These are phyloP conservation scores for Ichthyophthirius multifiliis DNA, from an alignment of 169 alveolate genomes.

Conservation along the genomic window DNA sequence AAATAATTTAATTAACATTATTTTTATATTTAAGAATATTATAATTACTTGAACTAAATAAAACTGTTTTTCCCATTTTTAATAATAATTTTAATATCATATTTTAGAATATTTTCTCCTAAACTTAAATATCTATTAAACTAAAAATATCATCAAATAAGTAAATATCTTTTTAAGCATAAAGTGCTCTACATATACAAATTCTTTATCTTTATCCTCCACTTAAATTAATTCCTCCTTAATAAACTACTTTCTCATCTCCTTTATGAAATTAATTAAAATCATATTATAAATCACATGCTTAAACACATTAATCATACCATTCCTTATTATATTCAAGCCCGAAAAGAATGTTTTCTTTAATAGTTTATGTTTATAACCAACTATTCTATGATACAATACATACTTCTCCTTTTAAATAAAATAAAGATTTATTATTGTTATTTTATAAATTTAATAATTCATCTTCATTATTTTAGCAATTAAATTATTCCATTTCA, in stretches of 20 bases:
- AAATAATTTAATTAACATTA: not conserved
- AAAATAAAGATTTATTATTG: too few species aligned
- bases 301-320: slow-evolving; percentile 31
- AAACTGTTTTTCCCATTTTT: slow-evolving; percentile 24
- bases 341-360: slow-evolving; percentile 49
- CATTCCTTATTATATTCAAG: slow-evolving; percentile 29
- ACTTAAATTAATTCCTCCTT: slow-evolving; percentile 41
- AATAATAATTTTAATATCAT: slow-evolving; percentile 37
- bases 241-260: slow-evolving; percentile 41
- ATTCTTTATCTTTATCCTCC: slow-evolving; percentile 51
- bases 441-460: slow-evolving; percentile 8
- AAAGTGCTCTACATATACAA: slow-evolving; percentile 44
- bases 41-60: slow-evolving; percentile 23
- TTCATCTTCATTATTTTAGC: slow-evolving; percentile 14
- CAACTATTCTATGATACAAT: slow-evolving; percentile 50
- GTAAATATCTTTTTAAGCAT: slow-evolving; percentile 40
- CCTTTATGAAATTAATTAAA: slow-evolving; percentile 35
- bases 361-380: slow-evolving; percentile 47
- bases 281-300: slow-evolving; percentile 43
- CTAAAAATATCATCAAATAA: slow-evolving; percentile 48
- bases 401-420: slow-evolving; percentile 33
- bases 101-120: slow-evolving; percentile 27
- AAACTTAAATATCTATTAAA: slow-evolving; percentile 42
- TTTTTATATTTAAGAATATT: slow-evolving; percentile 1
- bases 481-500: slow-evolving; percentile 40